These are phyloP conservation scores for Neurospora africana DNA, from an alignment of 495 filamentous ascomycete genomes.

Conservation along the genomic window DNA sequence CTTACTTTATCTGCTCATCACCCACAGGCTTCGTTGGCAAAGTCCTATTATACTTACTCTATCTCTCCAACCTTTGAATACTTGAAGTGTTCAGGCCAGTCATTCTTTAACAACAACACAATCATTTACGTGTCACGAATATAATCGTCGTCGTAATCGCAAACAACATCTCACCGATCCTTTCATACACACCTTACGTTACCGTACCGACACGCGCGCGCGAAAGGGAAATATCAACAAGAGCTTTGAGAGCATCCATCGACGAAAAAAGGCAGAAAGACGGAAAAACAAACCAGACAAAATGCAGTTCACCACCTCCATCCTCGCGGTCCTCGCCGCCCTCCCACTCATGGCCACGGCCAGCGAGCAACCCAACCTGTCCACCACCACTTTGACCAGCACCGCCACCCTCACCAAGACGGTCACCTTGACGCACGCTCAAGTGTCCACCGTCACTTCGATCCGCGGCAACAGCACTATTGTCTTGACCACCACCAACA, in stretches of 20 bases:
- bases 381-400: conserved; percentile 36
- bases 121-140: neutral
- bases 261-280: neutral
- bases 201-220: neutral
- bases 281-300: neutral
- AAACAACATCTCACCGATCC: conserved; percentile 22
- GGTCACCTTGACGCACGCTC: conserved; percentile 34
- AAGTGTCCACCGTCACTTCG: conserved; percentile 17
- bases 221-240: neutral
- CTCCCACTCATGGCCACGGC: conserved; percentile 33
- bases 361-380: conserved; percentile 9
- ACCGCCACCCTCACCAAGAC: conserved; percentile 43
- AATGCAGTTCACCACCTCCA: conserved; percentile 15
- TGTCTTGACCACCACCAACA: conserved; percentile 15
- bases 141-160: conserved; percentile 2
- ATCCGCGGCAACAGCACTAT: conserved; percentile 15
- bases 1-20: conserved; percentile 10
- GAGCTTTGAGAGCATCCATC: neutral
- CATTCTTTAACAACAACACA: conserved; percentile 18
- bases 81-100: conserved; percentile 31
- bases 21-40: conserved; percentile 47
- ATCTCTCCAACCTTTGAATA: conserved; percentile 21
- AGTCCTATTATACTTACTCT: conserved; percentile 32
- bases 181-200: neutral
- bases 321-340: conserved; percentile 17